Conservation (phyloP, 805 yeast genomes). For the Starmerella khaoyaiensis region DNA sequence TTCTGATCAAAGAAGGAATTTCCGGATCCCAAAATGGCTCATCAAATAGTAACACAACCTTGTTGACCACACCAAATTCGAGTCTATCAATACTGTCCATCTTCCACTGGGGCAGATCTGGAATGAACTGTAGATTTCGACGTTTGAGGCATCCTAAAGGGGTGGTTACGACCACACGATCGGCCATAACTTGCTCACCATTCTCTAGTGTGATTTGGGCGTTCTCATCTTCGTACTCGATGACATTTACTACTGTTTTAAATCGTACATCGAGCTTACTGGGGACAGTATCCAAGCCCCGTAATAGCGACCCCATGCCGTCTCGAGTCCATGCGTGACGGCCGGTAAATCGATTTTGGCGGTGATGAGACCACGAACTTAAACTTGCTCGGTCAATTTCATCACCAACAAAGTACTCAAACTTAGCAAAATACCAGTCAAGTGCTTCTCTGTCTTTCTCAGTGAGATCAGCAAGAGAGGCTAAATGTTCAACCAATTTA, state of each 20-base stretch:
- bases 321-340: constrained; percentile 30
- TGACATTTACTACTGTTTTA: constrained; percentile 29
- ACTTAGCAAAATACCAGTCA: constrained; percentile 33
- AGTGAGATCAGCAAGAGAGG: constrained; percentile 26
- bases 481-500: constrained; percentile 26
- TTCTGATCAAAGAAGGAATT: constrained; percentile 24
- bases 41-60: constrained; percentile 30
- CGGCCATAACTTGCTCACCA: constrained; percentile 32
- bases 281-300: constrained; percentile 31
- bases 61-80: constrained; percentile 32
- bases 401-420: constrained; percentile 31
- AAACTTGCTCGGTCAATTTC: constrained; percentile 28
- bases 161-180: constrained; percentile 30
- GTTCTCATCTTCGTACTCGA: constrained; percentile 29
- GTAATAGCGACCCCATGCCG: constrained; percentile 28
- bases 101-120: constrained; percentile 33
- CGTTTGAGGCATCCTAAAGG: constrained; percentile 33
- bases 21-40: constrained; percentile 31
- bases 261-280: constrained; percentile 31
- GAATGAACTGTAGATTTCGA: constrained; percentile 30
- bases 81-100: constrained; percentile 30
- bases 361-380: constrained; percentile 33
- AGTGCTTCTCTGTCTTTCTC: constrained; percentile 28
- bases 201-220: constrained; percentile 28
- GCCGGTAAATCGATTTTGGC: constrained; percentile 31